phyloP scores from a whole-genome alignment of 108 stramenopile species.

The Hondaea fermentalgiana region DNA sequence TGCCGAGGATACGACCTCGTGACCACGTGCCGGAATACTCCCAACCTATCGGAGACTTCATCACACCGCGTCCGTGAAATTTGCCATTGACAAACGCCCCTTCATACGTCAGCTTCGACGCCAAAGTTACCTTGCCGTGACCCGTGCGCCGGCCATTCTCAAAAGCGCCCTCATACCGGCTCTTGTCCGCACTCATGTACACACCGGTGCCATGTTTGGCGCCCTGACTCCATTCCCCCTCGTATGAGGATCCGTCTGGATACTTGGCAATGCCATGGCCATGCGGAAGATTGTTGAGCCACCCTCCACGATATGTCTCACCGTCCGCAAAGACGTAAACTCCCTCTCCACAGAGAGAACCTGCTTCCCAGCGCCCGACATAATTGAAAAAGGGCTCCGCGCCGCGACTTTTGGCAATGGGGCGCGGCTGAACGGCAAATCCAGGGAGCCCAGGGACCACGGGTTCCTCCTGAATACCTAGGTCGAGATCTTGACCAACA shows the following conservation, averaged over 20 bases:
- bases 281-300: not conserved
- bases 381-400: not conserved
- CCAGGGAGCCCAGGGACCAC: not conserved
- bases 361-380: not conserved
- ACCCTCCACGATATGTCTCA: not conserved
- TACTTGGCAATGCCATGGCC: not conserved
- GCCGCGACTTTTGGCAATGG: not conserved
- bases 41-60: conserved; percentile 46
- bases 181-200: not conserved
- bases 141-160: not conserved
- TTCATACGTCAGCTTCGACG: not conserved
- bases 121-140: not conserved
- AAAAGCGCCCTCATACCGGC: not conserved
- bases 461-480: not conserved
- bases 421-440: not conserved
- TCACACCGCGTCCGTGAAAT: conserved; percentile 57
- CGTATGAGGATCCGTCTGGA: not conserved
- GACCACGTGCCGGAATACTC: conserved; percentile 26
- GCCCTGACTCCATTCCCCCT: not conserved
- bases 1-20: conserved; percentile 54
- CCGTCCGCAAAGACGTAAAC: not conserved
- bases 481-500: not conserved
- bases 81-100: conserved; percentile 46
- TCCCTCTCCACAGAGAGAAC: not conserved
- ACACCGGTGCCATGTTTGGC: not conserved